A percentile compares a stretch with the other conserved stretches of the same genome.
Conservation (phyloP, 345 rosid genomes). For the Chamaenerion angustifolium region DNA sequence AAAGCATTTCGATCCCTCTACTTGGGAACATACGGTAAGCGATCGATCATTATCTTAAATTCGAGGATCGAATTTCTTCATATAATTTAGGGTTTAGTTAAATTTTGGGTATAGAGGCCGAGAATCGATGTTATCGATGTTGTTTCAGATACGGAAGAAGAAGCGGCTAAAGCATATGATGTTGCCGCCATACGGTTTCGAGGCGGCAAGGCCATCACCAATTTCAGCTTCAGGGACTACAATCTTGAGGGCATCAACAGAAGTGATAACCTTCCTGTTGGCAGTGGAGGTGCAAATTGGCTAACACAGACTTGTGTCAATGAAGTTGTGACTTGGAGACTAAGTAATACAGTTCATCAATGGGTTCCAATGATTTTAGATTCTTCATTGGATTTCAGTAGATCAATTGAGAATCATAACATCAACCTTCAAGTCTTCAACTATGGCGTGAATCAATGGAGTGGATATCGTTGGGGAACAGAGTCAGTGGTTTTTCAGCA, state of each 20-base stretch:
- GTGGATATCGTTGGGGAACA: not conserved
- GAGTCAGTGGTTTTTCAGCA: not conserved
- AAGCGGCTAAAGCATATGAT: conserved; percentile 26
- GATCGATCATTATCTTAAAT: not conserved
- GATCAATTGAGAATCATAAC: not conserved
- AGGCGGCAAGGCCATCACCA: conserved; percentile 14
- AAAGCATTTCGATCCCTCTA: conserved; percentile 3
- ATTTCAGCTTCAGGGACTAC: conserved; percentile 12
- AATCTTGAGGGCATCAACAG: conserved; percentile 6
- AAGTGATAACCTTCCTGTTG: conserved; percentile 9
- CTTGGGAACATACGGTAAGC: conserved; percentile 18
- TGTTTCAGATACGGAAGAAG: conserved; percentile 16
- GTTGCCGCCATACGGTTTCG: conserved; percentile 16
- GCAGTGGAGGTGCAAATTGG: conserved; percentile 16
- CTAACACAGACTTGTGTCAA: conserved; percentile 1
- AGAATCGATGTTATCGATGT: not conserved
- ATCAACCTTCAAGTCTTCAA: not conserved
- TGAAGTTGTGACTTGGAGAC: not conserved
- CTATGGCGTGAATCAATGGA: not conserved
- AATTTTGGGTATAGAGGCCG: not conserved
- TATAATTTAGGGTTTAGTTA: not conserved
- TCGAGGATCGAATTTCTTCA: no score
- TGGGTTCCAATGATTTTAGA: not conserved
- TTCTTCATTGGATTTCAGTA: no score
- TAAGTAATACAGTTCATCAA: not conserved